phyloP scores from a whole-genome alignment of 208 protist species.

The Eutreptiella sp. region DNA sequence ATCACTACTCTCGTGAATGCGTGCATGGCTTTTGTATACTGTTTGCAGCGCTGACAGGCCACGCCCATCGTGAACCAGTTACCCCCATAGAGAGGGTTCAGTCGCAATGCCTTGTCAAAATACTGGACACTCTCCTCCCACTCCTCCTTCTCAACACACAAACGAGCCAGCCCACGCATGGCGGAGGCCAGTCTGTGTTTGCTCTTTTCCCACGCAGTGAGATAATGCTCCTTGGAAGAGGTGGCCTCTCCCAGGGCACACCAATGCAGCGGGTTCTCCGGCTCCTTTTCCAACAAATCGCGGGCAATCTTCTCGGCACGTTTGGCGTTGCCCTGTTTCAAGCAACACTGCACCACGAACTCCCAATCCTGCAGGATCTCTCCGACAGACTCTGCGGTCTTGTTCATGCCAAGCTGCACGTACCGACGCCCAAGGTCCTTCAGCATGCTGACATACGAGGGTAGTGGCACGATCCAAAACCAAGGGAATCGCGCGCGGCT shows the following conservation, averaged over 20 bases:
- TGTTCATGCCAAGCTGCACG: slow-evolving; percentile 67
- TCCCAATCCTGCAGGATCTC: slow-evolving; percentile 75
- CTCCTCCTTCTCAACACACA: slow-evolving; percentile 69
- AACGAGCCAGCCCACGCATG: slow-evolving; percentile 68
- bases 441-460: slow-evolving; percentile 61
- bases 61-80: slow-evolving; percentile 83
- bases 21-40: slow-evolving; percentile 60
- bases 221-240: slow-evolving; percentile 59
- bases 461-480: slow-evolving; percentile 72
- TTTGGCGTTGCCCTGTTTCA: slow-evolving; percentile 69
- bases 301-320: slow-evolving; percentile 71
- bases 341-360: slow-evolving; percentile 77
- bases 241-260: slow-evolving; percentile 79
- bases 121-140: slow-evolving; percentile 72
- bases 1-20: slow-evolving; percentile 79
- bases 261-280: slow-evolving; percentile 72
- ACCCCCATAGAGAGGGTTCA: slow-evolving; percentile 77
- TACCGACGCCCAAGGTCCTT: slow-evolving; percentile 74
- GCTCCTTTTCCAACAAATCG: slow-evolving; percentile 66
- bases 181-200: slow-evolving; percentile 65
- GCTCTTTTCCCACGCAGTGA: slow-evolving; percentile 80
- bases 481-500: slow-evolving; percentile 48
- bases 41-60: slow-evolving; percentile 56
- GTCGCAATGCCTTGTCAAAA: slow-evolving; percentile 69
- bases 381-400: slow-evolving; percentile 73